Base-by-base conservation (phyloP, 768 basidiomycete species). In the Amanita inopinata region DNA sequence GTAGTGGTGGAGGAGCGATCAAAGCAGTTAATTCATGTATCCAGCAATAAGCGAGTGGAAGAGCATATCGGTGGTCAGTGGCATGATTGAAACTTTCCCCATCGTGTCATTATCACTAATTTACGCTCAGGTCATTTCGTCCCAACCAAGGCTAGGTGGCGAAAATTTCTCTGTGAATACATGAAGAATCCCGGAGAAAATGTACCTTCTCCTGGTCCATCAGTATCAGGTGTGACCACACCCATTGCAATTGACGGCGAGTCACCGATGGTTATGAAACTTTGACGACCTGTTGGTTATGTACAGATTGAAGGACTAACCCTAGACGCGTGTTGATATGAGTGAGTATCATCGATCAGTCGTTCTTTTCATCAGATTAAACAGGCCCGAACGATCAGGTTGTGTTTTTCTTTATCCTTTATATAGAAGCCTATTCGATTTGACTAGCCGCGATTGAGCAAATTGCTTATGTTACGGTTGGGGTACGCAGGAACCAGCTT, bases 31-130 rank as follows among this genome's bases (percentile, higher is more conserved):
- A 58, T 85, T 11, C 64, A 68, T 5, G 60, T 73, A 7, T 81
- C 82, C 20, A 53, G 56, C 1, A 71, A 72, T 34, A 66, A 68
- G 22, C 70, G 87, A 8, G 71, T 91, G 6, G 86, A 86, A 55
- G 71, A 70, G 49, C 89, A 92, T 45, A 76, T 78, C 18, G 89
- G 89, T 40, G 89, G 89, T 88, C 44, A 22, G 79, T 61, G 14
- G 30, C n/a, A 17, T 10, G 27, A 12, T 22, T 11, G 6, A 10
- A 33, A 27, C 36, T 11, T 31, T 28, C 23, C 5, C 14, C 11
- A 8, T 15, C 5, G 5, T 25, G 38, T n/a, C 10, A 12, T 20
- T 17, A 20, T 22, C 31, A 20, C 40, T 10, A 4, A 24, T 41
- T 31, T 42, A 38, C 34, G 19, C 15, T 15, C 50, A 89, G 87